Conservation (phyloP, 176 grass and related monocot species). For the Puccinellia tenuiflora region DNA sequence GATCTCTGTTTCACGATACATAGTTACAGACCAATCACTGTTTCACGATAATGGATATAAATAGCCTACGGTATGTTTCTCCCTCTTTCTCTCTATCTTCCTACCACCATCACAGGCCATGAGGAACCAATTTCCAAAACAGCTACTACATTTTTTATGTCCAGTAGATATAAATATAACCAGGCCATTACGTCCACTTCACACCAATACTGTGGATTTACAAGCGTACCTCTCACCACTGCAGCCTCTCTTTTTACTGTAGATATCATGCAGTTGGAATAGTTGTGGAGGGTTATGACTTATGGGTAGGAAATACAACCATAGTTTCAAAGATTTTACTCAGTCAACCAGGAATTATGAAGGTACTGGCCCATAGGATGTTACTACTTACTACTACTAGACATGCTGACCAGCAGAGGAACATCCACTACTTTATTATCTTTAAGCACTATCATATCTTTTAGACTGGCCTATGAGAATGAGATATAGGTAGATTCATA, state of each 20-base stretch:
- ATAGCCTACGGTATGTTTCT: background rate
- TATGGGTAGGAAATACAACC: background rate
- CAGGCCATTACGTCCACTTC: background rate
- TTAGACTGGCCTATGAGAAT: background rate
- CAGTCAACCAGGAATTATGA: background rate
- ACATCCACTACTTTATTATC: background rate
- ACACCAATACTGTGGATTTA: background rate
- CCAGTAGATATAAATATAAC: background rate
- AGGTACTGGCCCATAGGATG: background rate
- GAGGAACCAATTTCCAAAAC: background rate
- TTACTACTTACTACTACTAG: background rate
- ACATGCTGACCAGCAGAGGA: background rate
- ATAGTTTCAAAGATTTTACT: background rate
- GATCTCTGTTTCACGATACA: background rate
- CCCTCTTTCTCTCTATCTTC: background rate
- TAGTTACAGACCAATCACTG: background rate
- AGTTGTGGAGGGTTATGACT: background rate
- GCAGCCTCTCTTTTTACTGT: background rate
- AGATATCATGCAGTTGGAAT: background rate
- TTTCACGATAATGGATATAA: background rate
- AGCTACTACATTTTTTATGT: background rate
- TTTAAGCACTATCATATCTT: background rate
- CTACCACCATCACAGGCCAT: background rate
- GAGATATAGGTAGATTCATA: background rate
- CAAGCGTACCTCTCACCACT: background rate